Evolutionary conservation across 345 rosid genomes (phyloP).

Genomic region (Acer negundo): DNA sequence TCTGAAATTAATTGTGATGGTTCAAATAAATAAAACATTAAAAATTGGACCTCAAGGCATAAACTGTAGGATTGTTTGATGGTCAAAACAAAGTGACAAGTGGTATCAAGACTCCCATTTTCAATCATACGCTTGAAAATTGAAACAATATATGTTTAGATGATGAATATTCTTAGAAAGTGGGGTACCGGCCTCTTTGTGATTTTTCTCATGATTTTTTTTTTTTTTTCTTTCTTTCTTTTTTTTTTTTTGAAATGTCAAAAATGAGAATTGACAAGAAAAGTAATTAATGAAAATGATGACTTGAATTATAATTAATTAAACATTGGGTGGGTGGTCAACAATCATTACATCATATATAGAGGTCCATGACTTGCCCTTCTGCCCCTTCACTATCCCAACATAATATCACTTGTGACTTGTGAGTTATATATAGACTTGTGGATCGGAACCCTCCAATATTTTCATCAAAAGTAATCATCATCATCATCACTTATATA

Average conservation of each 20-base stretch:
- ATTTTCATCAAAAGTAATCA: conserved; percentile 7
- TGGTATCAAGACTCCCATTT: background rate
- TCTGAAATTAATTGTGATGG: no score
- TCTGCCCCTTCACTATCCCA: conserved; percentile 19
- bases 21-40: no score
- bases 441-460: background rate
- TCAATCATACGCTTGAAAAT: background rate
- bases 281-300: background rate
- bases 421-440: conserved; percentile 7
- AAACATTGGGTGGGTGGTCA: conserved; percentile 13
- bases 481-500: conserved; percentile 5
- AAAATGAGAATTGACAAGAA: background rate
- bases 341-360: conserved; percentile 4
- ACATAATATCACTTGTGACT: conserved; percentile 13
- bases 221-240: no score
- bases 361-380: conserved; percentile 6
- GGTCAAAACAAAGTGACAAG: background rate
- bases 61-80: background rate
- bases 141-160: background rate
- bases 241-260: background rate
- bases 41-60: background rate
- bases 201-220: background rate
- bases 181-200: background rate
- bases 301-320: background rate
- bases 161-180: background rate